phyloP scores from a whole-genome alignment of 139 green algal species.

The Penium margaritaceum region DNA sequence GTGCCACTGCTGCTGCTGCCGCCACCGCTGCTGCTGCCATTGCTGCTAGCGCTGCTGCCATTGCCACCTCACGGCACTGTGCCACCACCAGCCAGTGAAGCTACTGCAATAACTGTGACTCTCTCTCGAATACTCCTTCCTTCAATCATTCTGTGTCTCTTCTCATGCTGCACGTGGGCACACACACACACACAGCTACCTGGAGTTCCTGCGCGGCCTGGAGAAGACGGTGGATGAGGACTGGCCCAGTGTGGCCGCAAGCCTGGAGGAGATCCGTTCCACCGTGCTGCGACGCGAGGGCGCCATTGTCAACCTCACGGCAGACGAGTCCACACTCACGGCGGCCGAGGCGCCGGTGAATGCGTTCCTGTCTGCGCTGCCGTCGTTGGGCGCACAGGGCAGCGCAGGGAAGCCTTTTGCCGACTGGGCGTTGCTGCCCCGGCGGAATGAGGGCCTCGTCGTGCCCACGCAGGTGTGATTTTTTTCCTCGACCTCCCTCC shows the following conservation, averaged over 20 bases:
- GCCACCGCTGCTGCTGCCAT: too few species aligned
- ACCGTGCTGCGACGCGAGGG: slow-evolving; percentile 70
- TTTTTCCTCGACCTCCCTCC: too few species aligned
- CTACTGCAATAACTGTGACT: too few species aligned
- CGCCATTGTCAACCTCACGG: slow-evolving; percentile 88
- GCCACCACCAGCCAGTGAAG: too few species aligned
- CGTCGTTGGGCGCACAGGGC: slow-evolving; percentile 33
- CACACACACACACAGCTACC: too few species aligned
- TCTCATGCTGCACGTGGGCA: too few species aligned
- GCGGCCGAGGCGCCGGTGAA: slow-evolving; percentile 51
- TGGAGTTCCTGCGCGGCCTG: slow-evolving; percentile 79
- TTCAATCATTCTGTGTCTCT: too few species aligned
- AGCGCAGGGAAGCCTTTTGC: not conserved
- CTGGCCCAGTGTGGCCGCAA: slow-evolving; percentile 69
- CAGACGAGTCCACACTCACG: slow-evolving; percentile 69
- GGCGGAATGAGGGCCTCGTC: slow-evolving; percentile 76
- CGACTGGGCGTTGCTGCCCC: slow-evolving; percentile 37
- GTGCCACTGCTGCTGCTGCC: too few species aligned
- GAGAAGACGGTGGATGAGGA: slow-evolving; percentile 76
- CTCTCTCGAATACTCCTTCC: too few species aligned
- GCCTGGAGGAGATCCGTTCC: slow-evolving; percentile 58
- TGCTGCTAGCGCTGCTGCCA: too few species aligned
- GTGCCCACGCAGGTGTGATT: slow-evolving; percentile 83
- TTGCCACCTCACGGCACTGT: too few species aligned
- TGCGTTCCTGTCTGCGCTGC: slow-evolving; percentile 74